A percentile compares a stretch with the other conserved stretches of the same genome.
Evolutionary conservation across 148 eudicot species (phyloP).

Genomic region (Arbutus unedo): DNA sequence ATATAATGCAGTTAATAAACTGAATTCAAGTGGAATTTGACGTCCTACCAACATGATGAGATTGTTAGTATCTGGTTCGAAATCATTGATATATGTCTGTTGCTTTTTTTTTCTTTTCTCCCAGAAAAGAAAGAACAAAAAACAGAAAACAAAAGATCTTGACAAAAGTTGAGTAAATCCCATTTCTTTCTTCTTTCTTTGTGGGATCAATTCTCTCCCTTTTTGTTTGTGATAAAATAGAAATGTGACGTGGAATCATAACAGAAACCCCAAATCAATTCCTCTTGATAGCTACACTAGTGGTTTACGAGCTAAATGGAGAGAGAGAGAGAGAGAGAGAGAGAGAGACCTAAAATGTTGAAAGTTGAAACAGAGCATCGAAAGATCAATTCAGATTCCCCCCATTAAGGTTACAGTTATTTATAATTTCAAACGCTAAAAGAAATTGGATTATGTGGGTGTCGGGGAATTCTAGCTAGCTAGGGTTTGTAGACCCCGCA

Average conservation of each 20-base stretch:
- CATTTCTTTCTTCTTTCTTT: background rate
- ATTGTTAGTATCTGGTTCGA: background rate
- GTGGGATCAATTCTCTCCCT: conserved; percentile 9
- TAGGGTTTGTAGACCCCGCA: background rate
- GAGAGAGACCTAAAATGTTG: background rate
- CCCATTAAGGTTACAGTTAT: background rate
- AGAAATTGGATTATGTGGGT: background rate
- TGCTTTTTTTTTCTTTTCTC: background rate
- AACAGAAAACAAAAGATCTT: background rate
- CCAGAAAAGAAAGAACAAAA: background rate
- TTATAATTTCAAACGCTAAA: no score
- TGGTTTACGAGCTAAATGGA: background rate
- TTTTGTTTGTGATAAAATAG: conserved; percentile 13
- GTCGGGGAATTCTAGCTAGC: background rate
- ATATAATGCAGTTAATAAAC: background rate
- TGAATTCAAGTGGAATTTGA: background rate
- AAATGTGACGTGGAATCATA: conserved; percentile 27
- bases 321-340: no score
- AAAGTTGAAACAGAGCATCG: background rate
- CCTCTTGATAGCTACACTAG: conserved; percentile 19
- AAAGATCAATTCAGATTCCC: background rate
- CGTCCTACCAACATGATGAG: background rate
- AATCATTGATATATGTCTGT: background rate
- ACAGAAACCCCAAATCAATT: background rate
- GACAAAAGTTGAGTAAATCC: background rate